phyloP scores from a whole-genome alignment of 345 rosid genomes.

The Populus ilicifolia region DNA sequence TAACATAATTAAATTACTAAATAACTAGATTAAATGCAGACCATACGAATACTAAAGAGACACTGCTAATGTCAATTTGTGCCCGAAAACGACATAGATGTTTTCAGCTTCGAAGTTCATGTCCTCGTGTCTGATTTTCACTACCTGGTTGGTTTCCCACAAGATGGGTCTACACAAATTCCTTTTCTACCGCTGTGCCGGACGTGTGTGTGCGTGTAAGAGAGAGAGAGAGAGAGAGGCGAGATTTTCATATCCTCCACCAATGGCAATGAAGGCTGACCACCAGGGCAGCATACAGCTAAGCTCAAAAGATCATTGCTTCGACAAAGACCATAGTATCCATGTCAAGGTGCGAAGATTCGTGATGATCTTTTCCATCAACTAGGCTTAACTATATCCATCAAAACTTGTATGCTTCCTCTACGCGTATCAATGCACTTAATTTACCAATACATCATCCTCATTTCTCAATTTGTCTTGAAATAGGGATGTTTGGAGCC shows the following conservation, averaged over 20 bases:
- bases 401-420: neutral
- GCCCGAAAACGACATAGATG: neutral
- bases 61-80: neutral
- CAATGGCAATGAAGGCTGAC: conserved; percentile 23
- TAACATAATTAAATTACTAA: too few relatives aligned
- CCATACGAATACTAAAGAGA: too few relatives aligned
- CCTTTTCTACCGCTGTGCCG: neutral
- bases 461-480: neutral
- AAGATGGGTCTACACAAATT: neutral
- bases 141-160: neutral
- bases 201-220: neutral
- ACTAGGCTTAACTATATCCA: neutral
- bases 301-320: conserved; percentile 24
- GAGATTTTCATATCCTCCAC: conserved; percentile 47
- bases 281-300: conserved; percentile 23
- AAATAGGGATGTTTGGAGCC: neutral
- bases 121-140: neutral
- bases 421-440: neutral
- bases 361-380: conserved; percentile 13
- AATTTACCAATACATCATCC: neutral
- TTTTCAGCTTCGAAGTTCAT: neutral
- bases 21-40: too few relatives aligned
- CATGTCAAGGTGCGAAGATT: conserved; percentile 21
- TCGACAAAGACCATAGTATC: conserved; percentile 31
- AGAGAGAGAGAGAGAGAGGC: conserved; percentile 29